Percentiles rank a stretch among this genome's conserved stretches.
Conservation (phyloP, 495 filamentous ascomycete species). For the Penicillium atrosanguineum region DNA sequence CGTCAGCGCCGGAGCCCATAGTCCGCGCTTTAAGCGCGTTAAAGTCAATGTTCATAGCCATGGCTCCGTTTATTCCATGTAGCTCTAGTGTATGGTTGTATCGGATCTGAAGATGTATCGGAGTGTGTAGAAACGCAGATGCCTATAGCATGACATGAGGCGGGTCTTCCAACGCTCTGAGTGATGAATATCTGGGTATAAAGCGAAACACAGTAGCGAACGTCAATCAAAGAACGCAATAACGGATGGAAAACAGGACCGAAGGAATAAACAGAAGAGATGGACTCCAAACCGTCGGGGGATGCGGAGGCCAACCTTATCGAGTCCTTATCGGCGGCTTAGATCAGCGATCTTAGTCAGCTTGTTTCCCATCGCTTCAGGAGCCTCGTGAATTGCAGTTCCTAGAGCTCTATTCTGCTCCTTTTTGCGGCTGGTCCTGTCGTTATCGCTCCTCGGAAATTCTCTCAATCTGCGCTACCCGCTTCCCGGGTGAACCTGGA, state of each 20-base stretch:
- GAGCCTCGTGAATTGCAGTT: constrained; percentile 11
- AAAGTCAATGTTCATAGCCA: constrained; percentile 69
- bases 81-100: not conserved
- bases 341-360: constrained; percentile 8
- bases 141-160: constrained; percentile 11
- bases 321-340: constrained; percentile 14
- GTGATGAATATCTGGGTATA: not conserved
- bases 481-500: constrained; percentile 4
- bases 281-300: constrained; percentile 2
- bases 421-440: not conserved
- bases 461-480: not conserved
- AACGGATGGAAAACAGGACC: not conserved
- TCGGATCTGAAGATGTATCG: not conserved
- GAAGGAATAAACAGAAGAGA: not conserved
- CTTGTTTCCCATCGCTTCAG: constrained; percentile 21
- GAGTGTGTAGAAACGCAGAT: constrained; percentile 3
- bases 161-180: not conserved
- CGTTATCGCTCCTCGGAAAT: not conserved
- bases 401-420: constrained; percentile 5
- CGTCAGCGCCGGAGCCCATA: constrained; percentile 78
- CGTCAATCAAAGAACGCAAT: not conserved
- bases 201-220: not conserved
- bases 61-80: constrained; percentile 25
- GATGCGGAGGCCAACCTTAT: constrained; percentile 18
- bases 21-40: constrained; percentile 81